Evolutionary conservation across 2,329 filamentous ascomycete genomes (phyloP).

Genomic region (Amphichorda felina): DNA sequence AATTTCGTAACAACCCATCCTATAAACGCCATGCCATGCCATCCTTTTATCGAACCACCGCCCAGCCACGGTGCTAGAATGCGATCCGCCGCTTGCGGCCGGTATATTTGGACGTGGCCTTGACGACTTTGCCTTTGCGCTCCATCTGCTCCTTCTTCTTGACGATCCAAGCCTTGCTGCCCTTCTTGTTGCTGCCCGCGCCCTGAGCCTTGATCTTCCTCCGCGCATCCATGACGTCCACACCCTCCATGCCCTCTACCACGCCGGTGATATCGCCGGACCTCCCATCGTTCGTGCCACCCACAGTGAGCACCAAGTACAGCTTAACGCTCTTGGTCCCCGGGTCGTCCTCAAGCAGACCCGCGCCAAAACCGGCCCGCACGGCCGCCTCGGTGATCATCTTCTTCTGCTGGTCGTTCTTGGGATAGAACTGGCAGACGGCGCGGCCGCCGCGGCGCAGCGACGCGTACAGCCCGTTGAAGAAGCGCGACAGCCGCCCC

Average conservation of each 20-base stretch:
- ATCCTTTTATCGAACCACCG: conserved; percentile 2
- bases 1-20: conserved; percentile 5
- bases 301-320: conserved; percentile 91
- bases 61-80: conserved; percentile 39
- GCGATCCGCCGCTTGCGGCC: conserved; percentile 72
- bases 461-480: conserved; percentile 81
- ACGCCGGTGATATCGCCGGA: conserved; percentile 79
- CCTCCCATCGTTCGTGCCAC: conserved; percentile 39
- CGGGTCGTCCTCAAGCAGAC: conserved; percentile 87
- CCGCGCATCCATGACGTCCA: conserved; percentile 67
- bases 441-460: conserved; percentile 76
- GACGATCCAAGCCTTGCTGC: conserved; percentile 72
- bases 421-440: conserved; percentile 96
- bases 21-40: conserved; percentile 2
- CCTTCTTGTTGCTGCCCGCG: conserved; percentile 56
- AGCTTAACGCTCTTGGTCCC: conserved; percentile 94
- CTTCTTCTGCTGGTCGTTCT: conserved; percentile 79
- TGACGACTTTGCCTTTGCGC: conserved; percentile 87
- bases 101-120: conserved; percentile 85
- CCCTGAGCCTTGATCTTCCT: conserved; percentile 34
- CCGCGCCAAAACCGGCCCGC: conserved; percentile 88
- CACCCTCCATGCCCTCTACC: conserved; percentile 77
- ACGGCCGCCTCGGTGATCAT: conserved; percentile 91
- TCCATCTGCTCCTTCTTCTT: conserved; percentile 91
- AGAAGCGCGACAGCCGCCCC: conserved; percentile 72